Percentiles rank a stretch among this genome's conserved stretches.
These are phyloP conservation scores for Alloteropsis semialata DNA, from an alignment of 176 grass and related monocot species.

Conservation along the genomic window DNA sequence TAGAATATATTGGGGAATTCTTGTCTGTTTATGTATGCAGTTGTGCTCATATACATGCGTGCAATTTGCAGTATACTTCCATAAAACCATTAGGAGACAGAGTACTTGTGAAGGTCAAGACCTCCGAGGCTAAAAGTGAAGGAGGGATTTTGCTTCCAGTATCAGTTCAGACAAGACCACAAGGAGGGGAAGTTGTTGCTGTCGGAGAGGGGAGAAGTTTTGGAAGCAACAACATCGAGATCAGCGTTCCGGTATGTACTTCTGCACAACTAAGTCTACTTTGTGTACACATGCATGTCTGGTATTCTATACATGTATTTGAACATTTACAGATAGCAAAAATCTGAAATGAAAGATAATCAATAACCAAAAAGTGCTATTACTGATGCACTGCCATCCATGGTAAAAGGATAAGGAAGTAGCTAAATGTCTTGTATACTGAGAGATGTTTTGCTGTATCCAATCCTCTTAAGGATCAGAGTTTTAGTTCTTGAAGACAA, in stretches of 20 bases:
- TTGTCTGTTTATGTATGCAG: neutral
- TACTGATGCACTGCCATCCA: neutral
- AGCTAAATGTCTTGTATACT: neutral
- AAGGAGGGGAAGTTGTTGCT: constrained; percentile 71
- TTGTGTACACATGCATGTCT: neutral
- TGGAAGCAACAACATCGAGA: constrained; percentile 44
- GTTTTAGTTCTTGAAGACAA: constrained; percentile 4
- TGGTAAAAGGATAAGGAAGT: neutral
- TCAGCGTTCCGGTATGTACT: constrained; percentile 66
- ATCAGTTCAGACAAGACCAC: constrained; percentile 65
- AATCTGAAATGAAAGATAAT: neutral
- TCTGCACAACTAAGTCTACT: constrained; percentile 5
- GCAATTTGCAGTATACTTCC: constrained; percentile 68
- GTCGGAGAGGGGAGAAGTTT: constrained; percentile 71
- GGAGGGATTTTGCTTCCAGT: constrained; percentile 89
- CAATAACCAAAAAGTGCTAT: neutral
- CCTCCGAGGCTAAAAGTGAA: constrained; percentile 63
- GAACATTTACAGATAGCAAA: neutral
- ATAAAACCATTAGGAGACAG: constrained; percentile 80
- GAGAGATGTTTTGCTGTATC: neutral
- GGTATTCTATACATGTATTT: neutral
- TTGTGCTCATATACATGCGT: constrained; percentile 11
- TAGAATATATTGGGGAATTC: neutral
- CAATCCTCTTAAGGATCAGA: neutral
- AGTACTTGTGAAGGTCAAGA: constrained; percentile 72